Base-by-base conservation (phyloP, 192 early-diverging fungal species). In the Umbelopsis ramanniana region DNA sequence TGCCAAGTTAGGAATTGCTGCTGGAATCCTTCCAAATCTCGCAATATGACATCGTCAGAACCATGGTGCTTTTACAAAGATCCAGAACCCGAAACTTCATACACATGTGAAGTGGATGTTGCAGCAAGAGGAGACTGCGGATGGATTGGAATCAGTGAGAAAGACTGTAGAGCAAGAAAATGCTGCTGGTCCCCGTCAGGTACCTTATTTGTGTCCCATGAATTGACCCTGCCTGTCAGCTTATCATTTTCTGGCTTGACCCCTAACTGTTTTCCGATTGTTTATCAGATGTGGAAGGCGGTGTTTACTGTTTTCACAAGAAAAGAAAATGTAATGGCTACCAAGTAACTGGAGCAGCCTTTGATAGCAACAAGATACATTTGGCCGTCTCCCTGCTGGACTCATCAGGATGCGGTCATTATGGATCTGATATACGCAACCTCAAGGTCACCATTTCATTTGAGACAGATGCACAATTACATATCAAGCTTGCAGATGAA, bases 261-360 rank as follows among this genome's bases (percentile, higher is more conserved):
- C 19, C 48, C 48, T 21, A n/a, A 50, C n/a, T 17, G 29, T 29
- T 6, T n/a, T 21, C 19, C 57, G n/a, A 63, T 63, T 63, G 57
- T 63, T 63, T 29, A 37, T 29, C 57, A 63, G 57, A 63, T 63
- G 57, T 63, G 57, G 57, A 63, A 35, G 57, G 57, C 35, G 57
- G 57, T 33, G 57, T 63, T 15, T 63, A 38, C 26, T 63, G 57
- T 19, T 63, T 63, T 37, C 57, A 63, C 17, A 22, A 63, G 29
- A 29, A 35, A 35, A 29, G 57, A 33, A 26, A 14, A 6, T 63
- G 57, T 19, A 63, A 26, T 19, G 57, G 57, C 3, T 63, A 63
- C 33, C 29, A 63, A 33, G 57, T 63, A 12, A 63, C 57, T 19
- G 33, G 33, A 6, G 24, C 33, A 35, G 57, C 33, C 0, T 63